Conservation (phyloP, 768 basidiomycete species). For the Auriculariales sp. region DNA sequence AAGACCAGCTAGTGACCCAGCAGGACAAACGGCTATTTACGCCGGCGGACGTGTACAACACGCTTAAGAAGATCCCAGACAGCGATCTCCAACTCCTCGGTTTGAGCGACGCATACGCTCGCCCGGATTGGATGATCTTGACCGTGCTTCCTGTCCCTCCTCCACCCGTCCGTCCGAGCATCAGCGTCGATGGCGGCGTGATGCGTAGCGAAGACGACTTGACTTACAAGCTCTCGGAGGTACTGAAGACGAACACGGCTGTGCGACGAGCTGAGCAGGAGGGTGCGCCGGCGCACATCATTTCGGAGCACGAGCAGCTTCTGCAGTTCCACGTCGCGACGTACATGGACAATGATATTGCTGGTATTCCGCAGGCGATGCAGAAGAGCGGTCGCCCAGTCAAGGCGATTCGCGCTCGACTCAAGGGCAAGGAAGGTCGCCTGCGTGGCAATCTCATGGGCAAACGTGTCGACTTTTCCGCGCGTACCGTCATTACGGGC, state of each 20-base stretch:
- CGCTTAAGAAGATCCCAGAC: conserved; percentile 92
- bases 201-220: conserved; percentile 97
- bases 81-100: conserved; percentile 80
- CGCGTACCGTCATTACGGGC: conserved; percentile 97
- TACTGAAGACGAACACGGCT: conserved; percentile 88
- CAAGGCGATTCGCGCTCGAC: conserved; percentile 92
- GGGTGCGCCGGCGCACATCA: conserved; percentile 90
- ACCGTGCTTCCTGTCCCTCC: conserved; percentile 97
- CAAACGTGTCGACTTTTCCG: conserved; percentile 98
- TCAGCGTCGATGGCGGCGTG: conserved; percentile 90
- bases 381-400: conserved; percentile 97
- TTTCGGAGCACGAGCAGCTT: conserved; percentile 90
- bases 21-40: conserved; percentile 74
- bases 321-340: conserved; percentile 97
- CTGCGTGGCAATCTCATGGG: conserved; percentile 98
- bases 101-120: conserved; percentile 87
- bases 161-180: conserved; percentile 94
- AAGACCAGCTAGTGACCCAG: conserved; percentile 61
- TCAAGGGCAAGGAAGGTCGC: conserved; percentile 98
- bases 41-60: conserved; percentile 79
- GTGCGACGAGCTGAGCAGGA: conserved; percentile 89
- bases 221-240: conserved; percentile 94
- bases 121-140: conserved; percentile 99
- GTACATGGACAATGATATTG: conserved; percentile 99
- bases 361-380: conserved; percentile 91